These are phyloP conservation scores for Linnemannia exigua DNA, from an alignment of 192 early-diverging fungal genomes.

Conservation along the genomic window DNA sequence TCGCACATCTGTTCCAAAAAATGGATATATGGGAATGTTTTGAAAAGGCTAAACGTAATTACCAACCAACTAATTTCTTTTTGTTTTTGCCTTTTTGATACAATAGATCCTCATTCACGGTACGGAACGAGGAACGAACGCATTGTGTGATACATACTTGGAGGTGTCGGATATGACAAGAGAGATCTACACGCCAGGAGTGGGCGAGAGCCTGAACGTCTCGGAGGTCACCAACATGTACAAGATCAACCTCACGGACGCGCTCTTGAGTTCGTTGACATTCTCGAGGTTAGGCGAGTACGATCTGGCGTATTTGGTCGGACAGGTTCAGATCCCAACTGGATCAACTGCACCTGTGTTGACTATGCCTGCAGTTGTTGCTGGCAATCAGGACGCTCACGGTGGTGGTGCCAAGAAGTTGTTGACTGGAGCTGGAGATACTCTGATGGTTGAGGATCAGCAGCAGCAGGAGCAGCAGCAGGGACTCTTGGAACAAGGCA, in stretches of 20 bases:
- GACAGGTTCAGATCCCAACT: slow-evolving; percentile 76
- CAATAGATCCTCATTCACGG: slow-evolving; percentile 89
- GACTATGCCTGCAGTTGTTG: slow-evolving; percentile 67
- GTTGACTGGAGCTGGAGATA: not conserved
- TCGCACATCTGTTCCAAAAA: not conserved
- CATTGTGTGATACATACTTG: slow-evolving; percentile 73
- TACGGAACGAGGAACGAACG: slow-evolving; percentile 74
- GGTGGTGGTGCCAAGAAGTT: not conserved
- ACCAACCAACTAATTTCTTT: slow-evolving; percentile 23
- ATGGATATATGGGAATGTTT: not conserved
- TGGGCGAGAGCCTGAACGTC: slow-evolving; percentile 91
- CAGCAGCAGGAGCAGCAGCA: not conserved
- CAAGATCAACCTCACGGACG: slow-evolving; percentile 90
- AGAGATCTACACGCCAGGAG: slow-evolving; percentile 85
- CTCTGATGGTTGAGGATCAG: not conserved
- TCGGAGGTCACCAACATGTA: slow-evolving; percentile 91
- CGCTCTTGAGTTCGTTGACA: slow-evolving; percentile 82
- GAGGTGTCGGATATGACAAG: slow-evolving; percentile 80
- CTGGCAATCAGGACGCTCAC: not conserved
- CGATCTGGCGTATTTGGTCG: slow-evolving; percentile 81
- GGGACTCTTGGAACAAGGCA: not conserved
- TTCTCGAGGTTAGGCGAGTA: slow-evolving; percentile 86
- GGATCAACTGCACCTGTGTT: slow-evolving; percentile 80
- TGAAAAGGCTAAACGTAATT: not conserved
- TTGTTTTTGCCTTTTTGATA: slow-evolving; percentile 6